Percentiles rank a stretch among this genome's conserved stretches.
Conservation (phyloP, 805 yeast species). For the Hanseniaspora lindneri region DNA sequence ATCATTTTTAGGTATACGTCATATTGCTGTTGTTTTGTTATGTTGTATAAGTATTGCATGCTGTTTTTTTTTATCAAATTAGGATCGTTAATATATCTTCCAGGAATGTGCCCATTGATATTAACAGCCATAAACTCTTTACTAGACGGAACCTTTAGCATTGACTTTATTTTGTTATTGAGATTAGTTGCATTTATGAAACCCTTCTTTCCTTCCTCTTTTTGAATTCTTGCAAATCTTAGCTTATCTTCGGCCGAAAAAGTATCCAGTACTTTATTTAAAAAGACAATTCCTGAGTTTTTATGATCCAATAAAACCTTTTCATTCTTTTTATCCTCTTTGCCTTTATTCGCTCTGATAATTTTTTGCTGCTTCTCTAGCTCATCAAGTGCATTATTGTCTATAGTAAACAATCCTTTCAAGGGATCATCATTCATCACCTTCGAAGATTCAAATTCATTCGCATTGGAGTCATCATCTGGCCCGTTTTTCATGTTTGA, state of each 20-base stretch:
- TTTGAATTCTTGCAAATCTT: slow-evolving; percentile 68
- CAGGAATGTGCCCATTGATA: slow-evolving; percentile 15
- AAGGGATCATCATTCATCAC: slow-evolving; percentile 58
- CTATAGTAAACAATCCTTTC: slow-evolving; percentile 44
- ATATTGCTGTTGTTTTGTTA: slow-evolving; percentile 10
- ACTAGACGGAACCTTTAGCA: slow-evolving; percentile 69
- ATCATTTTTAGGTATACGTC: slow-evolving; percentile 7
- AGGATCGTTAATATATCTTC: slow-evolving; percentile 19
- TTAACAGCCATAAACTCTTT: slow-evolving; percentile 29
- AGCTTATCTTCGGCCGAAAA: slow-evolving; percentile 75
- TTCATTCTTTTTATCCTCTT: slow-evolving; percentile 32
- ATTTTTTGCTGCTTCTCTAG: slow-evolving; percentile 34
- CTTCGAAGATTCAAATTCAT: slow-evolving; percentile 24
- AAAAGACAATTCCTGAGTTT: slow-evolving; percentile 60
- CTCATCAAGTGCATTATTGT: slow-evolving; percentile 29
- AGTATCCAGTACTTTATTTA: slow-evolving; percentile 78
- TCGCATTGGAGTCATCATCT: neutral
- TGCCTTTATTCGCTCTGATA: slow-evolving; percentile 29
- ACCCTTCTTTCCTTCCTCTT: slow-evolving; percentile 70
- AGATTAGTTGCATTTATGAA: slow-evolving; percentile 59
- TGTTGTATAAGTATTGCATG: slow-evolving; percentile 11
- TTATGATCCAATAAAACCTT: slow-evolving; percentile 37
- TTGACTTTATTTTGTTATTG: slow-evolving; percentile 45
- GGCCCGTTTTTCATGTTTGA: neutral
- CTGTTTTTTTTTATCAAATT: slow-evolving; percentile 18